Conservation (phyloP, 176 grass and related monocot genomes). For the Aechmea fasciata region DNA sequence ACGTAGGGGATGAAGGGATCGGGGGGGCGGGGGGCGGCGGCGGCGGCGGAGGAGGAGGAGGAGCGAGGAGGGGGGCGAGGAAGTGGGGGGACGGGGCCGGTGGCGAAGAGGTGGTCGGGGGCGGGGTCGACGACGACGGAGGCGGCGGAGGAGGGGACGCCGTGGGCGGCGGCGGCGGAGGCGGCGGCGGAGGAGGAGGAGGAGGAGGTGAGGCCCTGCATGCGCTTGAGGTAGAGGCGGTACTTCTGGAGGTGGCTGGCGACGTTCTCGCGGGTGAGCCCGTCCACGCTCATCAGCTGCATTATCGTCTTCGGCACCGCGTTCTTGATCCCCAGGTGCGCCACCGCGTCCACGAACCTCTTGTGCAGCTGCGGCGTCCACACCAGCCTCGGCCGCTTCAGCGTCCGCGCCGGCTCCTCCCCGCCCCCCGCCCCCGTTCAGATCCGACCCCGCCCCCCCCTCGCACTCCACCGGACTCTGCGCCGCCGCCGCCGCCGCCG, state of each 20-base stretch:
- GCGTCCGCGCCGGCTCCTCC: constrained; percentile 67
- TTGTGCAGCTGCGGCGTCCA: constrained; percentile 96
- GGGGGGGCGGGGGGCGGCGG: constrained; percentile 2
- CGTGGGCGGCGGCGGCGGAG: not conserved
- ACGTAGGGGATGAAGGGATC: constrained; percentile 49
- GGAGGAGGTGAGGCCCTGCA: constrained; percentile 51
- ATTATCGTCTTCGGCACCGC: constrained; percentile 96
- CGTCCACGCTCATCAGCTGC: constrained; percentile 89
- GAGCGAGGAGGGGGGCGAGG: constrained; percentile 19
- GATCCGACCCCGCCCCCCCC: constrained; percentile 34
- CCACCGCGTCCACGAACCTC: constrained; percentile 78
- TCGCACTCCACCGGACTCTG: too few relatives aligned
- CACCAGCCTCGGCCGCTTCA: constrained; percentile 75
- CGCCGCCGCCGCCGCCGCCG: constrained; percentile 16
- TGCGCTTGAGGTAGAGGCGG: constrained; percentile 77
- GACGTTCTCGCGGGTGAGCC: constrained; percentile 92
- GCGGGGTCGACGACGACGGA: constrained; percentile 52
- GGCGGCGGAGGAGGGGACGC: constrained; percentile 19
- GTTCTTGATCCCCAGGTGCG: constrained; percentile 91
- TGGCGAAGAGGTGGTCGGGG: constrained; percentile 77
- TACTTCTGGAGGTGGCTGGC: constrained; percentile 88
- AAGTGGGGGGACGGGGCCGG: constrained; percentile 58
- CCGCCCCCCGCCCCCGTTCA: constrained; percentile 27
- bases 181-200: not conserved
- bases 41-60: constrained; percentile 26